phyloP scores from a whole-genome alignment of 257 asterid genomes.

The Ehretia macrophylla region DNA sequence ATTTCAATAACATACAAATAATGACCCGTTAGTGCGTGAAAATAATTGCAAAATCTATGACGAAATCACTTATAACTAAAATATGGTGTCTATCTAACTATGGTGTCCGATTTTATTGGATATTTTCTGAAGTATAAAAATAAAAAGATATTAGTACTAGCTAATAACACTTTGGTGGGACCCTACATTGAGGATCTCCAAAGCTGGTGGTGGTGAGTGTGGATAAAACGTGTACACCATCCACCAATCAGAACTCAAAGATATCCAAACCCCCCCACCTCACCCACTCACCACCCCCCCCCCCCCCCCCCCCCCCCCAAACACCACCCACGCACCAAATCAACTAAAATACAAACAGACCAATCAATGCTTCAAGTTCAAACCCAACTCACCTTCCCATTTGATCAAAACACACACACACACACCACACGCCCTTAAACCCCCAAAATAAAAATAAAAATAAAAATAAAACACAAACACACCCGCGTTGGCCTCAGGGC shows the following conservation, averaged over 20 bases:
- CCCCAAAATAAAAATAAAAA: not conserved
- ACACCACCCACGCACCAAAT: too few relatives aligned
- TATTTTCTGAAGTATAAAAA: too few relatives aligned
- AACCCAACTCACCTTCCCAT: too few relatives aligned
- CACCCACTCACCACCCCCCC: not conserved
- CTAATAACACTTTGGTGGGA: not conserved
- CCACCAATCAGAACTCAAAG: constrained; percentile 60
- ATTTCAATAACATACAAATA: too few relatives aligned
- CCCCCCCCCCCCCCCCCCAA: constrained; percentile 5
- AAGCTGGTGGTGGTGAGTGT: constrained; percentile 36
- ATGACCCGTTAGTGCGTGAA: too few relatives aligned
- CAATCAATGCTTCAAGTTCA: too few relatives aligned
- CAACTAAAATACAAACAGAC: not conserved
- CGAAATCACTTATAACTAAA: too few relatives aligned
- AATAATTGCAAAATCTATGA: too few relatives aligned
- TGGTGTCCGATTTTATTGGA: too few relatives aligned
- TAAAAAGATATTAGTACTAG: not conserved
- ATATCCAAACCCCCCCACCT: constrained; percentile 36
- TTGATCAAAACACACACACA: too few relatives aligned
- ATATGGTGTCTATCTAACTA: too few relatives aligned
- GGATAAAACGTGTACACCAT: constrained; percentile 63
- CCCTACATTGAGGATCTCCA: constrained; percentile 1
- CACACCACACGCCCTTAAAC: constrained; percentile 9
- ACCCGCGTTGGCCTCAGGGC: not conserved
- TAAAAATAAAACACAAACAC: too few relatives aligned